phyloP scores from a whole-genome alignment of 495 filamentous ascomycete genomes.

The Penicillium cataractarum region DNA sequence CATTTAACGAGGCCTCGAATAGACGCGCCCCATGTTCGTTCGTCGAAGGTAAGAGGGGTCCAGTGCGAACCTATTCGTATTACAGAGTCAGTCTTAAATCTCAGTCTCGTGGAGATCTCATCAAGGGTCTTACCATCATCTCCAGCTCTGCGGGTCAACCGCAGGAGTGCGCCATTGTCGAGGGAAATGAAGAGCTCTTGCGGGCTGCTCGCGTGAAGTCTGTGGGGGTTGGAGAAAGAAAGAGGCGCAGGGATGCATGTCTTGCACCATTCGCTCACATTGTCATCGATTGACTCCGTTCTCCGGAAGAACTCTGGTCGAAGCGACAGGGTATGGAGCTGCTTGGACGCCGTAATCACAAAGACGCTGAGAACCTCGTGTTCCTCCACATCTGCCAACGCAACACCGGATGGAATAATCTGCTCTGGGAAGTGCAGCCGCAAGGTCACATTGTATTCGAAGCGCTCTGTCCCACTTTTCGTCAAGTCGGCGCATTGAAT shows the following conservation, averaged over 20 bases:
- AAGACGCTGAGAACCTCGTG: constrained; percentile 79
- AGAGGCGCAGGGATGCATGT: constrained; percentile 70
- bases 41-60: constrained; percentile 78
- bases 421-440: constrained; percentile 73
- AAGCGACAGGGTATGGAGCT: constrained; percentile 79
- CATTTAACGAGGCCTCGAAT: constrained; percentile 73
- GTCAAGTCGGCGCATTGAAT: constrained; percentile 81
- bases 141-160: constrained; percentile 65
- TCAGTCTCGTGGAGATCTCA: constrained; percentile 12
- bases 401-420: constrained; percentile 75
- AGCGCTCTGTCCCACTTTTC: constrained; percentile 63
- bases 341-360: constrained; percentile 74
- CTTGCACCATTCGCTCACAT: constrained; percentile 76
- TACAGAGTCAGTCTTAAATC: not conserved
- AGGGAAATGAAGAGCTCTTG: constrained; percentile 78
- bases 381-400: constrained; percentile 76
- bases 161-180: constrained; percentile 79
- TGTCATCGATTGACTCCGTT: constrained; percentile 66
- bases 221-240: constrained; percentile 76
- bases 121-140: constrained; percentile 60
- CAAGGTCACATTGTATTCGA: constrained; percentile 71
- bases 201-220: constrained; percentile 71
- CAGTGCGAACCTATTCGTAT: constrained; percentile 58
- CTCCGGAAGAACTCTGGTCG: constrained; percentile 80
- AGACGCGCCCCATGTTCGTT: constrained; percentile 74